Percentiles rank a stretch among this genome's conserved stretches.
These are phyloP conservation scores for Chaetomium strumarium DNA, from an alignment of 2,329 filamentous ascomycete genomes.

Conservation along the genomic window DNA sequence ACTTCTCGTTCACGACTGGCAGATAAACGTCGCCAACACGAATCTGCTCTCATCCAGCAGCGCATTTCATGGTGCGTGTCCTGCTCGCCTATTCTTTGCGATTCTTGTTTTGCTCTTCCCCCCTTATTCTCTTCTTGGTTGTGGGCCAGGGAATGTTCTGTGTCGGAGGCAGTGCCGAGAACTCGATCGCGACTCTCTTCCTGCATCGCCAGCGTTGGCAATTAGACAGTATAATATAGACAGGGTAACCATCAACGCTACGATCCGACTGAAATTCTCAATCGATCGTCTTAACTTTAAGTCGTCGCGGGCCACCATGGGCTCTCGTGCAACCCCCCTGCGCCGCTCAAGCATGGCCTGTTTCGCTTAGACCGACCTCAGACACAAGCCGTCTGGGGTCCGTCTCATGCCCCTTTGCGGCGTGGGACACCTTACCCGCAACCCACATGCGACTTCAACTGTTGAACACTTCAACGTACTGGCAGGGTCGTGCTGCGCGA, in stretches of 20 bases:
- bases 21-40: too few species aligned
- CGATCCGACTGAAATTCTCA: neutral
- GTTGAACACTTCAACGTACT: slow-evolving; percentile 7
- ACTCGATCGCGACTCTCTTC: too few species aligned
- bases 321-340: slow-evolving; percentile 8
- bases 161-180: neutral
- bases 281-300: neutral
- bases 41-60: too few species aligned
- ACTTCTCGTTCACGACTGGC: too few species aligned
- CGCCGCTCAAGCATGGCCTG: slow-evolving; percentile 14
- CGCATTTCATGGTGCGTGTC: too few species aligned
- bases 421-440: slow-evolving; percentile 18
- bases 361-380: slow-evolving; percentile 26
- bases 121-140: neutral
- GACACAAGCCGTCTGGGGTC: slow-evolving; percentile 29
- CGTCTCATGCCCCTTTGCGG: slow-evolving; percentile 27
- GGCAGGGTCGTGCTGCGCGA: neutral
- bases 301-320: neutral
- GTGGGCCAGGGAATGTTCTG: too few species aligned
- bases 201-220: neutral
- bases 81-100: too few species aligned
- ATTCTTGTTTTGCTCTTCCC: neutral
- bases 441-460: slow-evolving; percentile 6
- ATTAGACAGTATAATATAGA: neutral
- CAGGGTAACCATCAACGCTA: neutral